Evolutionary conservation across 192 early-diverging fungal species (phyloP).

Genomic region (Dimargaris cristalligena): DNA sequence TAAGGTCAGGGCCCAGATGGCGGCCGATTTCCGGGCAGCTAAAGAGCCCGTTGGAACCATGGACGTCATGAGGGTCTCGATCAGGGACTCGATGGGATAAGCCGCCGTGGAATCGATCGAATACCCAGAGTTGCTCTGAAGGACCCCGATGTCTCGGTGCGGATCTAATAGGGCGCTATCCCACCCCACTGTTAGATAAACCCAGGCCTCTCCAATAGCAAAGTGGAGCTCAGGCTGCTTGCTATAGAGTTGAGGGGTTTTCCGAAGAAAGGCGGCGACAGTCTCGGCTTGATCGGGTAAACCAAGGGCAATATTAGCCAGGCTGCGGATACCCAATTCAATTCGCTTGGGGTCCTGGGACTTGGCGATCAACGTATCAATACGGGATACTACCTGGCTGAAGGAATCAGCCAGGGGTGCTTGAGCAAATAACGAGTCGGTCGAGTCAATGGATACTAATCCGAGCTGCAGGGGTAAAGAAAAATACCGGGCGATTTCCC

Average conservation of each 20-base stretch:
- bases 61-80: too few species aligned
- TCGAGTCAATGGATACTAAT: too few species aligned
- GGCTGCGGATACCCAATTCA: constrained; percentile 46
- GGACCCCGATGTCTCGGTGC: constrained; percentile 49
- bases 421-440: too few species aligned
- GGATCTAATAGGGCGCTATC: constrained; percentile 43
- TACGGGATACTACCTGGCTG: constrained; percentile 23
- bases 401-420: constrained; percentile 4
- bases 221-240: constrained; percentile 79
- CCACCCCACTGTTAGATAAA: constrained; percentile 43
- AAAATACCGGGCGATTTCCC: constrained; percentile 51
- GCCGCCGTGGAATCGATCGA: too few species aligned
- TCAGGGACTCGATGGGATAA: too few species aligned
- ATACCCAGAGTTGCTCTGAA: too few species aligned
- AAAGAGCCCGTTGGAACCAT: too few species aligned
- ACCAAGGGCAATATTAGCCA: constrained; percentile 50
- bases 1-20: constrained; percentile 62
- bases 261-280: constrained; percentile 26
- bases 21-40: constrained; percentile 43
- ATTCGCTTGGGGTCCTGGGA: constrained; percentile 62
- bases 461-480: constrained; percentile 20
- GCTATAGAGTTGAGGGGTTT: constrained; percentile 25
- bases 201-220: constrained; percentile 65
- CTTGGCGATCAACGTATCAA: constrained; percentile 32
- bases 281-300: constrained; percentile 11